Percentiles rank a stretch among this genome's conserved stretches.
These are phyloP conservation scores for Neonectria neomacrospora DNA, from an alignment of 2,329 filamentous ascomycete species.

Conservation along the genomic window DNA sequence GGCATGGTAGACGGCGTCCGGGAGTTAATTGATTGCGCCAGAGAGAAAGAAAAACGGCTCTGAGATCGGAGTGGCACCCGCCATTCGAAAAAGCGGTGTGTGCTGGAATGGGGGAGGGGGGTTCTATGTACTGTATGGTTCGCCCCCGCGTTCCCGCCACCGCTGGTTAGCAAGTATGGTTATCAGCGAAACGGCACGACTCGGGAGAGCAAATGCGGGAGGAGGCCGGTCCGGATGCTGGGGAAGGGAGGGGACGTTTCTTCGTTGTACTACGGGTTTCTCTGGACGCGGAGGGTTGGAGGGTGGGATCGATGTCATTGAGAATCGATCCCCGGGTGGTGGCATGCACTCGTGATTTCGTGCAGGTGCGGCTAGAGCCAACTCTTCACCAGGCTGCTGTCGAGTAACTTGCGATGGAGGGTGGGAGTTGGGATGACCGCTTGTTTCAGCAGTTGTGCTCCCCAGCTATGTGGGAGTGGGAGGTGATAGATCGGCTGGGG, in stretches of 20 bases:
- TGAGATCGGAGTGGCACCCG: constrained; percentile 23
- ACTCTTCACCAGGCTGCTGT: constrained; percentile 14
- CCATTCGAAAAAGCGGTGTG: constrained; percentile 43
- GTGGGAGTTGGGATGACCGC: constrained; percentile 18
- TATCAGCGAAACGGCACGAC: constrained; percentile 24
- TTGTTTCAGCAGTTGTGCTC: constrained; percentile 19
- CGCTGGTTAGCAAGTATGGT: constrained; percentile 12
- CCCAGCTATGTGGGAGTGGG: constrained; percentile 14
- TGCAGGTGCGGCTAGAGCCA: constrained; percentile 34
- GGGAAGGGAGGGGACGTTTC: constrained; percentile 4
- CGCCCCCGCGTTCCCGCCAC: constrained; percentile 24
- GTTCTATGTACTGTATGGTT: constrained; percentile 20
- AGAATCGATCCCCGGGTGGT: constrained; percentile 36
- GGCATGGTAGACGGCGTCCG: constrained; percentile 5
- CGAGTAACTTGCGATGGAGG: constrained; percentile 21
- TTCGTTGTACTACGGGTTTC: constrained; percentile 1
- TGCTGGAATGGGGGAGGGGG: constrained; percentile 35
- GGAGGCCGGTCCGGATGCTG: constrained; percentile 2
- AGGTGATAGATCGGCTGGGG: constrained; percentile 20
- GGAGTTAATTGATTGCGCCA: constrained; percentile 33
- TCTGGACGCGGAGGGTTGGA: constrained; percentile 8
- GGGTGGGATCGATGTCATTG: constrained; percentile 31
- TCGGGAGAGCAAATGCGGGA: constrained; percentile 18
- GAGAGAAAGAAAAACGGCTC: constrained; percentile 10
- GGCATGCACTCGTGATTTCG: constrained; percentile 43